These are phyloP conservation scores for Urochloa ruziziensis DNA, from an alignment of 176 grass and related monocot species.

Conservation along the genomic window DNA sequence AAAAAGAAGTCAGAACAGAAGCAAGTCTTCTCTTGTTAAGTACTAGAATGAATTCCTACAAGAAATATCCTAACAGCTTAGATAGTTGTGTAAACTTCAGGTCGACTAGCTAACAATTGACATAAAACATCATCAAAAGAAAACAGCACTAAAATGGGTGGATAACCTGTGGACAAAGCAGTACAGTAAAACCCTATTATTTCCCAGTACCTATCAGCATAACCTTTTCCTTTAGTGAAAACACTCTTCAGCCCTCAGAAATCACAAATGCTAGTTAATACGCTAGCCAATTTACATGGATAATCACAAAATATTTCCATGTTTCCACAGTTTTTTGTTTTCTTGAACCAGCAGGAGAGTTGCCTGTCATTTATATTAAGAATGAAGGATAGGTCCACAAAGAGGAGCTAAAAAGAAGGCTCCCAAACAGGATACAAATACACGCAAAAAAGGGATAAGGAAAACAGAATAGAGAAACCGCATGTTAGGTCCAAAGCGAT, in stretches of 20 bases:
- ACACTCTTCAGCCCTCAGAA: neutral
- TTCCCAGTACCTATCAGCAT: neutral
- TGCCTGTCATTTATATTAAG: neutral
- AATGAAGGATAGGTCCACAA: neutral
- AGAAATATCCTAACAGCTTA: neutral
- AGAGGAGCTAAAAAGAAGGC: neutral
- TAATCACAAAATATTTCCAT: slow-evolving; percentile 8
- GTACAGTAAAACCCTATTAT: neutral
- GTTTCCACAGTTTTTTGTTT: neutral
- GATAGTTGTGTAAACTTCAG: neutral
- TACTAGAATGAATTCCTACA: neutral
- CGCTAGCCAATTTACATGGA: neutral
- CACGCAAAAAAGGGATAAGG: neutral
- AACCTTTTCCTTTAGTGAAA: slow-evolving; percentile 16
- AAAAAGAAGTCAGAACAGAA: slow-evolving; percentile 5
- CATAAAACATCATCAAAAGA: slow-evolving; percentile 19
- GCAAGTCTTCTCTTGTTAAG: slow-evolving; percentile 2
- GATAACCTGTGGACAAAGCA: slow-evolving; percentile 10
- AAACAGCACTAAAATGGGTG: neutral
- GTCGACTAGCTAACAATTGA: slow-evolving; percentile 1
- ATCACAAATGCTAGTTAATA: slow-evolving; percentile 3
- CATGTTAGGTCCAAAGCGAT: neutral
- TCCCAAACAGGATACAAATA: neutral
- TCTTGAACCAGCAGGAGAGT: no score
- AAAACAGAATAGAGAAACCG: neutral